Conservation (phyloP, 2,329 filamentous ascomycete species). For the Tolypocladium tundrense region DNA sequence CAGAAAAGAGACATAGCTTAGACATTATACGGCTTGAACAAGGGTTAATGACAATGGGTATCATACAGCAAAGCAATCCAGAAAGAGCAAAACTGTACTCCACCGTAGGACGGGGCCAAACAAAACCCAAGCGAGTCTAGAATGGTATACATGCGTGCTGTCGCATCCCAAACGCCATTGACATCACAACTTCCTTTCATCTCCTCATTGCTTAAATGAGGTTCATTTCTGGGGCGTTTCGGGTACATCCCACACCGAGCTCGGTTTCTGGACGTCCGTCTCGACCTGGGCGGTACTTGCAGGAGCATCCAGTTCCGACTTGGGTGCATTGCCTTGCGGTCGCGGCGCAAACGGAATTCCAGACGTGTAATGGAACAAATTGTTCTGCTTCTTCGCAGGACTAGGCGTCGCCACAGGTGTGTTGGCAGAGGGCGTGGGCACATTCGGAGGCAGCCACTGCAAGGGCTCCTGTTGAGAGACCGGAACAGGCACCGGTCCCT, state of each 20-base stretch:
- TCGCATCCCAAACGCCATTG: not conserved
- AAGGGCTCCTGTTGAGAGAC: constrained; percentile 29
- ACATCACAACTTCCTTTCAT: not conserved
- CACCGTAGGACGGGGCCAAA: not conserved
- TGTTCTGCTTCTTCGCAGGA: constrained; percentile 22
- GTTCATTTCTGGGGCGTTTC: constrained; percentile 19
- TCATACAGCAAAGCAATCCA: not conserved
- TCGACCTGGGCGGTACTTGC: not conserved
- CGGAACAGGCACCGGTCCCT: constrained; percentile 34
- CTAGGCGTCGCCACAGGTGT: constrained; percentile 22
- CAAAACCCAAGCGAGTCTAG: not conserved
- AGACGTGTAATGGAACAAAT: constrained; percentile 27
- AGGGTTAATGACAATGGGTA: not conserved
- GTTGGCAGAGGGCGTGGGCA: constrained; percentile 21
- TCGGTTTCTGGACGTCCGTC: not conserved
- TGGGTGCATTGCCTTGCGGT: constrained; percentile 4
- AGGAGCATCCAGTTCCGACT: not conserved
- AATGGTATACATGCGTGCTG: not conserved
- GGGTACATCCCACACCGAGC: constrained; percentile 12
- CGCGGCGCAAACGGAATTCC: constrained; percentile 37
- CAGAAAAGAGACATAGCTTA: not conserved
- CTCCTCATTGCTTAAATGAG: not conserved
- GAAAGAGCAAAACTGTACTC: not conserved
- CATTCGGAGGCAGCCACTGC: constrained; percentile 42
- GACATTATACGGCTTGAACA: not conserved